These are phyloP conservation scores for Clitoria ternatea DNA, from an alignment of 306 rosid genomes.

Conservation along the genomic window DNA sequence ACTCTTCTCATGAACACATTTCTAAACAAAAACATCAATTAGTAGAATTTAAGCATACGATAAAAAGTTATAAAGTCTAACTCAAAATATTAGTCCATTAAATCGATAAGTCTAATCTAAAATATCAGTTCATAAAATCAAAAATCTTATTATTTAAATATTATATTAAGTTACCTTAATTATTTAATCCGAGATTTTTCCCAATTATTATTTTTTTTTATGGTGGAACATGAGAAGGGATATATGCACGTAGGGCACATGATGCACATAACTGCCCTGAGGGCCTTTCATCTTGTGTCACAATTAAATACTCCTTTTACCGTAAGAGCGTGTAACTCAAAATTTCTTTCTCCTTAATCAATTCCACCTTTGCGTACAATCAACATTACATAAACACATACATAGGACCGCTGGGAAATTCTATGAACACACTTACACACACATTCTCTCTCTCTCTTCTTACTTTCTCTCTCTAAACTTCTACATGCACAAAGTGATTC, in stretches of 20 bases:
- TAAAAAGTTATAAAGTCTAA: no score
- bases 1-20: no score
- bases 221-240: background rate
- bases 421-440: background rate
- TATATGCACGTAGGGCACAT: constrained; percentile 10
- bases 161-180: no score
- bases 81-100: no score
- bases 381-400: background rate
- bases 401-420: background rate
- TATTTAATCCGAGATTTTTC: no score
- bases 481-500: constrained; percentile 11
- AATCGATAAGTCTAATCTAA: no score
- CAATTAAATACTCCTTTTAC: background rate
- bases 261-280: constrained; percentile 17
- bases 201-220: no score
- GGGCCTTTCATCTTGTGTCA: background rate
- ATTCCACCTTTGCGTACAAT: constrained; percentile 17
- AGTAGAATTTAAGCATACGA: no score
- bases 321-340: background rate
- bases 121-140: no score
- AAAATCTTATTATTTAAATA: no score
- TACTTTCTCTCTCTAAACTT: constrained; percentile 22
- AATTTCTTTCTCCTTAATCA: background rate
- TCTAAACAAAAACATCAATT: no score
- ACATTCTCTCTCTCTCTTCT: background rate